A percentile compares a stretch with the other conserved stretches of the same genome.
Conservation (phyloP, 768 basidiomycete genomes). For the Strobilomyces echinocephalus region DNA sequence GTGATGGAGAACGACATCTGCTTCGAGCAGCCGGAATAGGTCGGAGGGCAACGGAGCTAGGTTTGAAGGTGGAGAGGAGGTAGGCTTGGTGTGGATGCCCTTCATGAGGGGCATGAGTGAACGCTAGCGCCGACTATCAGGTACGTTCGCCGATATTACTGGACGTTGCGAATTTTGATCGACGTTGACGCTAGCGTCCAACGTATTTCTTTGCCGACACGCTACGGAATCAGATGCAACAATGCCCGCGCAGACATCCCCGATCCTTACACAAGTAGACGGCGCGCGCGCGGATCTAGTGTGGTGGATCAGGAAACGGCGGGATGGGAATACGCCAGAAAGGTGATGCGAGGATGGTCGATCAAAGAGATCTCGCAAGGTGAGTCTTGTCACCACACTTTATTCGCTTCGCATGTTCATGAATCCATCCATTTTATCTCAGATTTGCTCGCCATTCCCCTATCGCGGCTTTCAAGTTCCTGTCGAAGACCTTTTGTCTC, state of each 20-base stretch:
- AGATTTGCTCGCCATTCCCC: too few species aligned
- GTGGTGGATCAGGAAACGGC: too few species aligned
- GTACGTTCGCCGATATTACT: constrained; percentile 31
- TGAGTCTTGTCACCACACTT: constrained; percentile 1
- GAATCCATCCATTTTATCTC: too few species aligned
- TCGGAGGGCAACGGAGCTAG: constrained; percentile 64
- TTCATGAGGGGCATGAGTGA: constrained; percentile 56
- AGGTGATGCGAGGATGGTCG: too few species aligned
- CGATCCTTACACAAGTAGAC: constrained; percentile 69
- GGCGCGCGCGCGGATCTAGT: constrained; percentile 47
- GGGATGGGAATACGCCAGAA: too few species aligned
- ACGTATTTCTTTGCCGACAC: constrained; percentile 66
- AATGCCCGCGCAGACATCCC: constrained; percentile 64
- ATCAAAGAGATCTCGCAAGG: too few species aligned
- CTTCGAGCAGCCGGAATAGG: constrained; percentile 67
- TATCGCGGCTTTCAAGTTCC: constrained; percentile 43
- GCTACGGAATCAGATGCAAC: constrained; percentile 53
- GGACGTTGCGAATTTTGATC: neutral
- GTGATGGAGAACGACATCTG: constrained; percentile 58
- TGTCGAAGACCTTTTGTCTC: constrained; percentile 58
- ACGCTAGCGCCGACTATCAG: constrained; percentile 69
- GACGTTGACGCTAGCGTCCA: constrained; percentile 54
- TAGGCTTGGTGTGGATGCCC: constrained; percentile 71
- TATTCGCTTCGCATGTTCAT: neutral
- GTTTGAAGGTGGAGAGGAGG: constrained; percentile 74